Evolutionary conservation across 2,329 filamentous ascomycete genomes (phyloP).

Genomic region (Colletotrichum scovillei): DNA sequence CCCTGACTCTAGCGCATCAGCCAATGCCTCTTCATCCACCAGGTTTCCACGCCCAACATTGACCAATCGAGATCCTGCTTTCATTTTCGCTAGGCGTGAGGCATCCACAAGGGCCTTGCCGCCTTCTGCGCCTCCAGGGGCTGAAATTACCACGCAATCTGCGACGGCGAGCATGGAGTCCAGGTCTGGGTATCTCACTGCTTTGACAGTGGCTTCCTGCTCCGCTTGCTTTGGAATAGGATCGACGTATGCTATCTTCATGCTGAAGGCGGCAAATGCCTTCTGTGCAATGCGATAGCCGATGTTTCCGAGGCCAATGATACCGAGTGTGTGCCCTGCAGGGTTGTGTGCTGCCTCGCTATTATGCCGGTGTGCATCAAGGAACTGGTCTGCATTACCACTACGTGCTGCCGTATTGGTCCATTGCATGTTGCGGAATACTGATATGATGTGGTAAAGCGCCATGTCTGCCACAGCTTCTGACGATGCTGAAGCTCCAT

Average conservation of each 20-base stretch:
- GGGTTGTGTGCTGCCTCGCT: background rate
- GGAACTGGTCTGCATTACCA: slow-evolving; percentile 43
- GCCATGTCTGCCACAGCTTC: slow-evolving; percentile 72
- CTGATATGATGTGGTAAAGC: slow-evolving; percentile 67
- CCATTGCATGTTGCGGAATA: slow-evolving; percentile 69
- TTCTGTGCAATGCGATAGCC: background rate
- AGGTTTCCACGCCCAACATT: background rate
- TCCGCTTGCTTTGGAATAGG: background rate
- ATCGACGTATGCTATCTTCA: background rate
- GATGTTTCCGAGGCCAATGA: background rate
- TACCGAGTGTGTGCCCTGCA: background rate
- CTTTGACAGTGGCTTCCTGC: background rate
- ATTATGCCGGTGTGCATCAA: background rate
- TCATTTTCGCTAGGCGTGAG: background rate
- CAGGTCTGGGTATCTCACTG: background rate
- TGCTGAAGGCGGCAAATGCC: background rate
- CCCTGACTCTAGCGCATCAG: background rate
- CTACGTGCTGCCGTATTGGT: slow-evolving; percentile 62
- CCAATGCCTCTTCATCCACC: background rate
- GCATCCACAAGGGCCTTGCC: background rate
- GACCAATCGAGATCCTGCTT: background rate
- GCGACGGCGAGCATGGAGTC: background rate
- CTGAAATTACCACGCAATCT: background rate
- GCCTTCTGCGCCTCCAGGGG: background rate
- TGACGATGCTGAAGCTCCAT: slow-evolving; percentile 59